These are phyloP conservation scores for Alternaria sp. DNA, from an alignment of 2,329 filamentous ascomycete species.

Conservation along the genomic window DNA sequence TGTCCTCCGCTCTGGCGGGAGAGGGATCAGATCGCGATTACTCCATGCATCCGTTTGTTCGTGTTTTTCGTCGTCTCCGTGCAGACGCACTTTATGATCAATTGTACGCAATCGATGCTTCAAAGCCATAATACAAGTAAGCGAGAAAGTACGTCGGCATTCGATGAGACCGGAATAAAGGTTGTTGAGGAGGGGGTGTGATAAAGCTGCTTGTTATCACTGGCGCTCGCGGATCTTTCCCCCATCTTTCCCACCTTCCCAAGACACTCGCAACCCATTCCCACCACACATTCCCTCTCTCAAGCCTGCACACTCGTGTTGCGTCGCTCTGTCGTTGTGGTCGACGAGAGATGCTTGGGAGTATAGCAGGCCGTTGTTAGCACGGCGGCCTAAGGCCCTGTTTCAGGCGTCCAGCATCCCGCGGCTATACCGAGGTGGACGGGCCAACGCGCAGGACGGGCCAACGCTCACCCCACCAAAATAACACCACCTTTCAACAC, in stretches of 20 bases:
- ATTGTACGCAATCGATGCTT: conserved; percentile 32
- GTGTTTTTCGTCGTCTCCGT: conserved; percentile 53
- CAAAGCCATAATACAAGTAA: conserved; percentile 15
- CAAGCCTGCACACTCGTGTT: not conserved
- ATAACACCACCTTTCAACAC: too few species aligned
- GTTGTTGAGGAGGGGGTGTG: not conserved
- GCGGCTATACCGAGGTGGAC: too few species aligned
- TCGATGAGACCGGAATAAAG: not conserved
- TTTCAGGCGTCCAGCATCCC: conserved; percentile 16
- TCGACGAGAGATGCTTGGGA: not conserved
- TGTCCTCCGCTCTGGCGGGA: conserved; percentile 52
- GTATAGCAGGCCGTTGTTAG: conserved; percentile 1
- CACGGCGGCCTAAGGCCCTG: conserved; percentile 4
- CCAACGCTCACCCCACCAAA: too few species aligned
- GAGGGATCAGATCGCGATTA: conserved; percentile 52
- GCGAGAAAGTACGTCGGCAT: not conserved
- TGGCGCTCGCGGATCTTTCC: not conserved
- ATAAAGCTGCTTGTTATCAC: not conserved
- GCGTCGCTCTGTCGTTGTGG: not conserved
- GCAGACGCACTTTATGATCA: conserved; percentile 49
- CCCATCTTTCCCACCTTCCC: conserved; percentile 1
- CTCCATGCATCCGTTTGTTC: conserved; percentile 58
- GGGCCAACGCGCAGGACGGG: too few species aligned
- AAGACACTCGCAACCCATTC: not conserved
- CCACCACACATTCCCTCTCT: not conserved